Evolutionary conservation across 2,329 filamentous ascomycete genomes (phyloP), one percentile per base, ranked within the genome.

Genomic region (Talaromyces pinophilus): DNA sequence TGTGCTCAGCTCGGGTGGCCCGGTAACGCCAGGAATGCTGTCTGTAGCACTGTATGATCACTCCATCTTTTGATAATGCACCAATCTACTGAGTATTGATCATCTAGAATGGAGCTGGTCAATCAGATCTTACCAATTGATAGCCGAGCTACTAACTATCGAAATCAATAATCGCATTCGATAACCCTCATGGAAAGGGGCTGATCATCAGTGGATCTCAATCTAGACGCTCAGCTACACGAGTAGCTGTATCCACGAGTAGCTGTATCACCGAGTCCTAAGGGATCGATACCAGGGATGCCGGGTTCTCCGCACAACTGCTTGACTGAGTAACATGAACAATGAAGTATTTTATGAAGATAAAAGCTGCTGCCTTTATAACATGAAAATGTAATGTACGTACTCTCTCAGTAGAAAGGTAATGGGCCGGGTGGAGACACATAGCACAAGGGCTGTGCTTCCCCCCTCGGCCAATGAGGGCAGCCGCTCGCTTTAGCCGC

Each of bases 21-120:
- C 44, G 44, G 59, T 40, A 62, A 62, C 59, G 42, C 28, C 59
- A 30, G 59, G 59, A 61, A 61, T 61, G 42, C 40, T 55, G 17
- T 35, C 46, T 33, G 28, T 28, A n/a, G 7, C 17, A 28, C 19
- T 11, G 10, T 10, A 22, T 10, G 22, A n/a, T 48, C n/a, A 11
- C 10, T 48, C 0, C 19, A 25, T 25, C 46, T 10, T 50, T 19
- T 22, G 13, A 19, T 15, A 7, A 52, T 30, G 25, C 22, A 50
- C 46, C 46, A 50, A 25, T 15, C 10, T 50, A 17, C 22, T 30
- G 19, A 22, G 44, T 22, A 22, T 2, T 48, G 44, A 10, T 22
- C 42, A 48, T 25, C 50, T 54, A 11, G 15, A 8, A 40, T 57
- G 5, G 3, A 50, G 10, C 30, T 22, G 30, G 25, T 6, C 17